Conservation (phyloP, 495 filamentous ascomycete genomes). For the Massariosphaeria phaeospora region DNA sequence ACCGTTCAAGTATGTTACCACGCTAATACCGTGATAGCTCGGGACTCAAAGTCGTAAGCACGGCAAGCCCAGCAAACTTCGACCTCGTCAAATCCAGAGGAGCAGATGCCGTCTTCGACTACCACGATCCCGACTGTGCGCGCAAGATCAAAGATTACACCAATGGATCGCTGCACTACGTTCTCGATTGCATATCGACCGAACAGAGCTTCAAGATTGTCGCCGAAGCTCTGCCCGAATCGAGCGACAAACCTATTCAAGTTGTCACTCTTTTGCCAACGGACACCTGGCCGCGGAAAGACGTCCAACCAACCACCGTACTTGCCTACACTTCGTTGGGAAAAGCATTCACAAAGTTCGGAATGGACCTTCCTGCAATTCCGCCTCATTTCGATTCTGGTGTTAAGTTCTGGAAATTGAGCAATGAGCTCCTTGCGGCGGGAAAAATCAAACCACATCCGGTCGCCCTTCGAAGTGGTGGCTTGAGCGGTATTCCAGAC, state of each 20-base stretch:
- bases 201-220: not conserved
- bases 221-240: not conserved
- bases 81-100: constrained; percentile 48
- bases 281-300: constrained; percentile 5
- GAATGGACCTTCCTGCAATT: constrained; percentile 1
- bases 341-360: constrained; percentile 34
- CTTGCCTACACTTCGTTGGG: constrained; percentile 38
- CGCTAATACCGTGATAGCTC: constrained; percentile 47
- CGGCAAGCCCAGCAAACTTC: constrained; percentile 46
- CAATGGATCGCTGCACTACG: constrained; percentile 27
- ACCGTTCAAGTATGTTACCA: constrained; percentile 42
- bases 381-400: not conserved
- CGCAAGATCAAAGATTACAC: constrained; percentile 40
- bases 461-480: not conserved
- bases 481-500: not conserved
- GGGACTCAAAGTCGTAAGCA: constrained; percentile 4
- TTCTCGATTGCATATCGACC: constrained; percentile 36
- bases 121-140: constrained; percentile 42
- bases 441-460: constrained; percentile 7
- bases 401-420: not conserved
- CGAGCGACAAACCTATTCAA: not conserved
- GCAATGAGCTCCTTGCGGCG: not conserved
- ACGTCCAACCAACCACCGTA: constrained; percentile 2
- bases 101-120: constrained; percentile 52
- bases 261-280: not conserved